Conservation (phyloP, 2,329 filamentous ascomycete genomes). For the Aspergillus japonicus region DNA sequence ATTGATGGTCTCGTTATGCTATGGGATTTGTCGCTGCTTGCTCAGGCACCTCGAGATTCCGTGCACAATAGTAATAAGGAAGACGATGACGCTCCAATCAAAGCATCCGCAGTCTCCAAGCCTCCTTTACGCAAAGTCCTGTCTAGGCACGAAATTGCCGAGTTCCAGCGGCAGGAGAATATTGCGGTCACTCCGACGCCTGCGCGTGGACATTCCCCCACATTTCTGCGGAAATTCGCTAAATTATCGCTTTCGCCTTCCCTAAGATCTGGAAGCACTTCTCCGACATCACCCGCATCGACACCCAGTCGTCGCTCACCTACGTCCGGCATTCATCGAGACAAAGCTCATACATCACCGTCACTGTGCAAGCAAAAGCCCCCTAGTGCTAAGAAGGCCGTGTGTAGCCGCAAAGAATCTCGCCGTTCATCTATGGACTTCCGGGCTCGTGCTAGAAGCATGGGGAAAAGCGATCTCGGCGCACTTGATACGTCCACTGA, state of each 20-base stretch:
- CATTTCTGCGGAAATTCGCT: slow-evolving; percentile 55
- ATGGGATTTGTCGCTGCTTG: slow-evolving; percentile 54
- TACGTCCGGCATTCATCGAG: slow-evolving; percentile 24
- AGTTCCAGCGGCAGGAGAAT: slow-evolving; percentile 61
- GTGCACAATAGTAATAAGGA: slow-evolving; percentile 27
- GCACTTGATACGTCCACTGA: slow-evolving; percentile 55
- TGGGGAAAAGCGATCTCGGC: slow-evolving; percentile 44
- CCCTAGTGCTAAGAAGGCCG: slow-evolving; percentile 29
- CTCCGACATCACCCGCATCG: slow-evolving; percentile 34
- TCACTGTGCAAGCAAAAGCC: slow-evolving; percentile 42
- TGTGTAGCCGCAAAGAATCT: slow-evolving; percentile 30
- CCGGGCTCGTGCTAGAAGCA: slow-evolving; percentile 47
- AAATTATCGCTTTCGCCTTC: slow-evolving; percentile 49
- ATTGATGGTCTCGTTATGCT: slow-evolving; percentile 82
- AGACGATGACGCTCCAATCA: slow-evolving; percentile 43
- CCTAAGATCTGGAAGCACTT: slow-evolving; percentile 29
- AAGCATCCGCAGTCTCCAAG: slow-evolving; percentile 56
- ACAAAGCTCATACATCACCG: slow-evolving; percentile 35
- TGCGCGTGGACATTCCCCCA: slow-evolving; percentile 48
- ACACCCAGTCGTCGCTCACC: slow-evolving; percentile 32
- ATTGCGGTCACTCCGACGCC: slow-evolving; percentile 44
- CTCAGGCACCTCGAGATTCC: slow-evolving; percentile 32
- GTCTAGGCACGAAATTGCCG: slow-evolving; percentile 81
- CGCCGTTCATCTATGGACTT: slow-evolving; percentile 52
- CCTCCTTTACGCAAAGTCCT: slow-evolving; percentile 81